Conservation (phyloP, 306 rosid species). For the Cucurbita pepo region DNA sequence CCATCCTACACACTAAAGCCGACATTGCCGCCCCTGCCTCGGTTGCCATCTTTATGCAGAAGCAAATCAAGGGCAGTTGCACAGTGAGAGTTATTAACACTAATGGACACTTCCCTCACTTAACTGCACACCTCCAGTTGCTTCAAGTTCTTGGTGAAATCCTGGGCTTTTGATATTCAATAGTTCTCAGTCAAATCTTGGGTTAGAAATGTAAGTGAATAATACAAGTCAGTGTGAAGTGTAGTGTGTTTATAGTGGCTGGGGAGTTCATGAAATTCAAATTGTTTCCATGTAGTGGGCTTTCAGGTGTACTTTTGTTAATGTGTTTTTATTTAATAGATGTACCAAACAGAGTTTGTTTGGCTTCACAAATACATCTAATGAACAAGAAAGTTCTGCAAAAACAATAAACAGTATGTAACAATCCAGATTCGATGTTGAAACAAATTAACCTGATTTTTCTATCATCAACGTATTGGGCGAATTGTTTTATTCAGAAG, state of each 20-base stretch:
- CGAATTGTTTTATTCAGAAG: slow-evolving; percentile 12
- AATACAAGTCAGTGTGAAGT: neutral
- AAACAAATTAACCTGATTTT: neutral
- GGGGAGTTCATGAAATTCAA: neutral
- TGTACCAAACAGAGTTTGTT: neutral
- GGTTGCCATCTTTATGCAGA: slow-evolving; percentile 47
- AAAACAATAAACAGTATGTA: too few species aligned
- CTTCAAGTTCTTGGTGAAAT: slow-evolving; percentile 43
- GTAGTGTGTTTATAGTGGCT: neutral
- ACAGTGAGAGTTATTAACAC: slow-evolving; percentile 34
- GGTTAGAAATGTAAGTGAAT: neutral
- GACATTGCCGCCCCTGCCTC: slow-evolving; percentile 50
- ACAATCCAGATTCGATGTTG: neutral
- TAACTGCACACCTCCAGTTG: slow-evolving; percentile 53
- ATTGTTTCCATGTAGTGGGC: neutral
- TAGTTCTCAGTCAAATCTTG: neutral
- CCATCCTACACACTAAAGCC: slow-evolving; percentile 39
- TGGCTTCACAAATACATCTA: neutral
- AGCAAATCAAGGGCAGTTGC: slow-evolving; percentile 45
- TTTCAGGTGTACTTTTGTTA: neutral
- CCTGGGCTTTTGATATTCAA: slow-evolving; percentile 22
- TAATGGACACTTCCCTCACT: slow-evolving; percentile 63
- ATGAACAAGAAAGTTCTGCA: neutral
- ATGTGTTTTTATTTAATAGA: neutral
- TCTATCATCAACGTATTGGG: neutral